Conservation (phyloP, 352 stramenopile genomes). For the Pythium brachiatum region DNA sequence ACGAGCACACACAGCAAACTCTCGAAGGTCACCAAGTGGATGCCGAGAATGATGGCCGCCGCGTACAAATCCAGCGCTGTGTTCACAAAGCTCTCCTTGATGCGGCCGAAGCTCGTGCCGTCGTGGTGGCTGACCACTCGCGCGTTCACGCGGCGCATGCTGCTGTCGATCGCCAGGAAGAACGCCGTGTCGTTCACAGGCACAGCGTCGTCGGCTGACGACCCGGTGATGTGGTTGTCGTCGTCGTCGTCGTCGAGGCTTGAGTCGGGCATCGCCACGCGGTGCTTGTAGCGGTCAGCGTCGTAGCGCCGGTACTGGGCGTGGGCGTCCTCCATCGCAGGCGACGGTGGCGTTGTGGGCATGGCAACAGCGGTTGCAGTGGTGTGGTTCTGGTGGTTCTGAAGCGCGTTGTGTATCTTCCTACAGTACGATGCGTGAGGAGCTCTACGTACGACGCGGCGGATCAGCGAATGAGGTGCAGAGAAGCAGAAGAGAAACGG, state of each 20-base stretch:
- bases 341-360: neutral
- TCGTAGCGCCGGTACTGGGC: slow-evolving; percentile 20
- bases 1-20: slow-evolving; percentile 64
- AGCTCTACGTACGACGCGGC: neutral
- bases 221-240: neutral
- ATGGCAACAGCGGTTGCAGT: neutral
- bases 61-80: slow-evolving; percentile 77
- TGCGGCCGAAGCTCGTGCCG: slow-evolving; percentile 26
- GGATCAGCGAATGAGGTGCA: neutral
- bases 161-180: slow-evolving; percentile 26
- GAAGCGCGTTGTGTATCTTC: neutral
- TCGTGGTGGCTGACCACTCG: slow-evolving; percentile 22
- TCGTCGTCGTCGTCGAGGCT: neutral
- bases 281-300: slow-evolving; percentile 7
- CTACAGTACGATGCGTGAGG: neutral
- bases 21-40: slow-evolving; percentile 79
- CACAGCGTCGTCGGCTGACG: slow-evolving; percentile 1
- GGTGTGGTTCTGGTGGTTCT: neutral
- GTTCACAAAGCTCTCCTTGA: slow-evolving; percentile 49
- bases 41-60: slow-evolving; percentile 68
- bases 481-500: neutral
- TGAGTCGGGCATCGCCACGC: neutral
- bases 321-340: neutral
- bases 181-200: slow-evolving; percentile 24
- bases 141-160: slow-evolving; percentile 21